These are phyloP conservation scores for Colletotrichum sidae DNA, from an alignment of 2,329 filamentous ascomycete species.

Conservation along the genomic window DNA sequence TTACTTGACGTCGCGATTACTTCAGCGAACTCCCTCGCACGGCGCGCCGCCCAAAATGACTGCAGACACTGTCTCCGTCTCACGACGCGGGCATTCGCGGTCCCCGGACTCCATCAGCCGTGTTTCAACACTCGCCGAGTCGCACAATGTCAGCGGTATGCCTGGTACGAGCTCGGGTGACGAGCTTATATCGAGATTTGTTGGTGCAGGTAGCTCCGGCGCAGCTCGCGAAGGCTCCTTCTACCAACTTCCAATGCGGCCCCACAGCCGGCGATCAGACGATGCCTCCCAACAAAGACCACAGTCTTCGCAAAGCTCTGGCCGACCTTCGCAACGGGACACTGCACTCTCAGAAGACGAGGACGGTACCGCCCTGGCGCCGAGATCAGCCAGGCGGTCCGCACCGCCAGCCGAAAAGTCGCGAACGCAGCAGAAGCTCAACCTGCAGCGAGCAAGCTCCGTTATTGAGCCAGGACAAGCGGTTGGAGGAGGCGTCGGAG, in stretches of 20 bases:
- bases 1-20: conserved; percentile 74
- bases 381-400: conserved; percentile 54
- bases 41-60: conserved; percentile 75
- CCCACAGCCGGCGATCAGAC: conserved; percentile 46
- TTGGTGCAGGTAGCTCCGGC: conserved; percentile 62
- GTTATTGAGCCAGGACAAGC: conserved; percentile 74
- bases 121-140: conserved; percentile 51
- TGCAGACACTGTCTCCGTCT: conserved; percentile 65
- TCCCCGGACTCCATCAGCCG: conserved; percentile 53
- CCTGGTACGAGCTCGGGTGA: conserved; percentile 35
- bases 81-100: conserved; percentile 41
- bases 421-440: conserved; percentile 80
- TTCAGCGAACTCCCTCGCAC: conserved; percentile 73
- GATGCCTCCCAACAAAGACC: conserved; percentile 51
- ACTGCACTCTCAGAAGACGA: conserved; percentile 45
- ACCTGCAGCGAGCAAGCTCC: conserved; percentile 79
- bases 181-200: conserved; percentile 69
- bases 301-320: conserved; percentile 55
- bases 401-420: conserved; percentile 66
- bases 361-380: conserved; percentile 59
- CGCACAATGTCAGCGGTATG: conserved; percentile 45
- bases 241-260: conserved; percentile 51
- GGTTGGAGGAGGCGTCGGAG: conserved; percentile 49
- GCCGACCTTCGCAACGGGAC: conserved; percentile 35
- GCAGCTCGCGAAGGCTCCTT: conserved; percentile 65